Evolutionary conservation across 768 basidiomycete genomes (phyloP), one percentile per base, ranked within the genome.

Genomic region (Inosperma sp.): DNA sequence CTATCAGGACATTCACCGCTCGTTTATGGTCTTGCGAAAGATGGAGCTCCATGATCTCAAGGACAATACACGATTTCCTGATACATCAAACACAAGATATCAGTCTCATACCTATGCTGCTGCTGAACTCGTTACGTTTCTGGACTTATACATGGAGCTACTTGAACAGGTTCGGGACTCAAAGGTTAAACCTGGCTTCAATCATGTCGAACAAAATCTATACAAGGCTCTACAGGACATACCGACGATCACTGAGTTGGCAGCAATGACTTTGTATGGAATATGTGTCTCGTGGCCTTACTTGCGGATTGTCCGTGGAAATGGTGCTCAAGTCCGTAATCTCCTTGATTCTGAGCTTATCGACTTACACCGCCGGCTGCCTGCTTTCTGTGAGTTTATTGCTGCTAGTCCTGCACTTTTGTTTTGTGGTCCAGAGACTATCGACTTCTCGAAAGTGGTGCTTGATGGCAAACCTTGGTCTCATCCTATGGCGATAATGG

Each of bases 271-370:
- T 5, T 41, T 65, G 1, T 64, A 64, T 40, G 57, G 52, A 5
- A 36, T 45, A 0, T 53, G 54, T 3, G 50, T 66, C 9, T 63
- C 62, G 3, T 59, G 56, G 48, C 62, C 59, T 7, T 68, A 68
- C 47, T 52, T 66, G 35, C 42, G 34, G 3, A 35, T 25, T 12
- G 54, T 61, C 22, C 57, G 59, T 12, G 60, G 55, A 3, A 36
- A 47, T n/a, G 54, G 52, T 9, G 49, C n/a, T n/a, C n/a, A n/a
- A n/a, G n/a, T 52, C 6, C n/a, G 40, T 4, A 64, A 65, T 42
- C 9, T 60, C 6, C 46, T 62, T 3, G 49, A 46, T 2, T 30
- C 53, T 5, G 55, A 57, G 21, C 44, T 60, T 22, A 52, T 49
- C 9, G 31, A 49, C 7, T 48, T 59, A 7, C 64, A 65, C 35